phyloP scores from a whole-genome alignment of 2,329 filamentous ascomycete species.

The Talaromyces sp. region DNA sequence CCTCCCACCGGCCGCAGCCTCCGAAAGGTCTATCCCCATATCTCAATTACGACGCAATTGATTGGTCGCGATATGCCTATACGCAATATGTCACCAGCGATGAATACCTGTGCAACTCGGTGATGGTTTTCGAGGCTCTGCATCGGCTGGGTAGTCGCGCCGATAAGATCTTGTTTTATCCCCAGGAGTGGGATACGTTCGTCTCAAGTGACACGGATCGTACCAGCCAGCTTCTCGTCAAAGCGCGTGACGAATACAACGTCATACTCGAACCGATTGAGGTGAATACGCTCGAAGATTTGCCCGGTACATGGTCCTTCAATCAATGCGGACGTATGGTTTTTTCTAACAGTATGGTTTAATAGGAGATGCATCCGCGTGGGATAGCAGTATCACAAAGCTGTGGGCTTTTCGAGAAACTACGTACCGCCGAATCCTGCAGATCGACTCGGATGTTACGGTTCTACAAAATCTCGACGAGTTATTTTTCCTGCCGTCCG shows the following conservation, averaged over 20 bases:
- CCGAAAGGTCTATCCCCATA: constrained; percentile 7
- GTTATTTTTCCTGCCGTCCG: constrained; percentile 59
- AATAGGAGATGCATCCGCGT: constrained; percentile 38
- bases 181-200: constrained; percentile 32
- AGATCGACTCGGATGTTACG: constrained; percentile 59
- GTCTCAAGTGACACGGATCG: constrained; percentile 25
- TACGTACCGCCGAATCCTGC: constrained; percentile 54
- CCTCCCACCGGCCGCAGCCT: constrained; percentile 7
- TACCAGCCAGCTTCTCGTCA: constrained; percentile 40
- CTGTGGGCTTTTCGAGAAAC: constrained; percentile 63
- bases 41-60: constrained; percentile 18
- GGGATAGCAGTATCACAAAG: constrained; percentile 62
- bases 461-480: constrained; percentile 63
- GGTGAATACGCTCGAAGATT: constrained; percentile 2
- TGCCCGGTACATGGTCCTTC: background rate
- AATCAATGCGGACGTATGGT: background rate
- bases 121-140: constrained; percentile 38
- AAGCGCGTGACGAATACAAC: constrained; percentile 45
- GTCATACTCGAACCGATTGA: constrained; percentile 44
- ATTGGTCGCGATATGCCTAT: constrained; percentile 40
- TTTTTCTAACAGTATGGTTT: background rate
- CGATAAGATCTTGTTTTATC: constrained; percentile 37
- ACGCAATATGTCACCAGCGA: constrained; percentile 37
- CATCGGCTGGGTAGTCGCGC: constrained; percentile 34
- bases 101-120: constrained; percentile 36